Evolutionary conservation across 306 rosid species (phyloP).

Genomic region (Cucurbita argyrosperma): DNA sequence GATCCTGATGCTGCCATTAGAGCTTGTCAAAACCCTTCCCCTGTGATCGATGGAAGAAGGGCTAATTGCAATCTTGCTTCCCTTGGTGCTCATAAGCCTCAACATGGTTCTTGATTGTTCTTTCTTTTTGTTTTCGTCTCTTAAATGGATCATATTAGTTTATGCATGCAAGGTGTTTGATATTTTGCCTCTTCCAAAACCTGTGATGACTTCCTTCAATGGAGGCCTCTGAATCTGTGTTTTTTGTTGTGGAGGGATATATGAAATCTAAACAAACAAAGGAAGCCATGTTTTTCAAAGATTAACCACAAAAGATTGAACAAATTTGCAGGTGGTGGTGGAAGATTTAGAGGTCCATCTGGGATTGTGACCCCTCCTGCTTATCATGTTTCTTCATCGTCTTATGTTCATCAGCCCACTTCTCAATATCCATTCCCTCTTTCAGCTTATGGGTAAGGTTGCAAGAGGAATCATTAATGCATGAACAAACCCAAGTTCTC

Average conservation of each 20-base stretch:
- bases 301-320: background rate
- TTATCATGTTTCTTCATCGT: constrained; percentile 56
- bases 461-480: background rate
- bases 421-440: constrained; percentile 63
- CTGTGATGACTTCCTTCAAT: background rate
- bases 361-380: constrained; percentile 45
- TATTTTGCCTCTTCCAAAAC: background rate
- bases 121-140: background rate
- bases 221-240: background rate
- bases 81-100: constrained; percentile 78
- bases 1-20: constrained; percentile 85
- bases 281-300: background rate
- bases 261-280: background rate
- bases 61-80: constrained; percentile 95
- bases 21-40: constrained; percentile 92
- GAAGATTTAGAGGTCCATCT: constrained; percentile 46
- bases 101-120: constrained; percentile 35
- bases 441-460: constrained; percentile 60
- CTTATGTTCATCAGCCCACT: constrained; percentile 54
- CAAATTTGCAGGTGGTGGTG: constrained; percentile 24
- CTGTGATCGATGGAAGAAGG: constrained; percentile 89
- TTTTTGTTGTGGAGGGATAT: background rate
- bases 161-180: background rate
- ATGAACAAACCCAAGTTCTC: background rate
- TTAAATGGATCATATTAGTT: background rate